A percentile compares a stretch with the other conserved stretches of the same genome.
phyloP scores from a whole-genome alignment of 257 asterid species.

The Asclepias syriaca region DNA sequence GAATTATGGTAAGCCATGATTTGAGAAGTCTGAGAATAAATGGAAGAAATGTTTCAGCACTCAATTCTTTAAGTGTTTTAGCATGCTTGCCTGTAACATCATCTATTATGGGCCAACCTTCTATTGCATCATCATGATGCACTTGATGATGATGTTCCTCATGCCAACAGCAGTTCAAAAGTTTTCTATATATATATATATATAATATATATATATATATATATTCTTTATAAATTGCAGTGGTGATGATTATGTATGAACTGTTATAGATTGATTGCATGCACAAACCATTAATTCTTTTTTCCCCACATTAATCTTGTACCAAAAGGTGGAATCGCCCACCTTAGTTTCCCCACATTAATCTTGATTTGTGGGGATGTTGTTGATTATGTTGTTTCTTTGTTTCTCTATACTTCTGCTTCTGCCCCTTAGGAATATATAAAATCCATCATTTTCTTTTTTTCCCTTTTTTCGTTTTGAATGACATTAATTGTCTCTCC shows the following conservation, averaged over 20 bases:
- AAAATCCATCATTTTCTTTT: neutral
- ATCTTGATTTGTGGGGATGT: neutral
- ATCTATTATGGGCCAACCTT: slow-evolving; percentile 31
- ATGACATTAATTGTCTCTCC: neutral
- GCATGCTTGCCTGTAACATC: slow-evolving; percentile 29
- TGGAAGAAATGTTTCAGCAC: slow-evolving; percentile 29
- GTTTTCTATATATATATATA: too few species aligned
- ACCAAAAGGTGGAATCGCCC: too few species aligned
- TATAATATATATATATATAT: neutral
- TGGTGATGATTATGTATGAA: slow-evolving; percentile 8
- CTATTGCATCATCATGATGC: slow-evolving; percentile 54
- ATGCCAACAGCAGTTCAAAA: slow-evolving; percentile 32
- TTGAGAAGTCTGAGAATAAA: slow-evolving; percentile 21
- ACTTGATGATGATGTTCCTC: slow-evolving; percentile 62
- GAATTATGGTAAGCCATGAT: slow-evolving; percentile 43
- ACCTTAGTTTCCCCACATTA: neutral
- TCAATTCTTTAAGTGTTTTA: slow-evolving; percentile 25
- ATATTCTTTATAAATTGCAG: too few species aligned
- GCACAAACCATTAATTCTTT: slow-evolving; percentile 5
- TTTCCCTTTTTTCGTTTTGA: neutral
- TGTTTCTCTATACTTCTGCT: neutral
- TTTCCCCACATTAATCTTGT: neutral
- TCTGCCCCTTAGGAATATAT: too few species aligned
- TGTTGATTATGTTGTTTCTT: neutral
- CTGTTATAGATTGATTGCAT: slow-evolving; percentile 21